Percentiles rank a stretch among this genome's conserved stretches.
phyloP scores from a whole-genome alignment of 805 yeast genomes.

The Candida ponderosae region DNA sequence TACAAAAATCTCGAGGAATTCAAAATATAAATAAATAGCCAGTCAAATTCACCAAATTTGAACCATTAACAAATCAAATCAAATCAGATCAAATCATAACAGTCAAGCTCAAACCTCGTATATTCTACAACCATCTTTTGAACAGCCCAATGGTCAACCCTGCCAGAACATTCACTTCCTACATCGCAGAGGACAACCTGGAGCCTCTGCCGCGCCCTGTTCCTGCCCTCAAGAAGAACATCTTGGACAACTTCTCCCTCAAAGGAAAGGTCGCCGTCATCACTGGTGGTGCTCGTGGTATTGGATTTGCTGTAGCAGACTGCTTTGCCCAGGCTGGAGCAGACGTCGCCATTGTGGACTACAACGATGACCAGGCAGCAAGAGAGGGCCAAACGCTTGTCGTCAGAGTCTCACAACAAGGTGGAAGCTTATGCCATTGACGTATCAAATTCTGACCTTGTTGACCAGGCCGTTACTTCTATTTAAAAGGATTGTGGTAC shows the following conservation, averaged over 20 bases:
- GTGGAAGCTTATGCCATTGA: constrained; percentile 42
- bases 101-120: no score
- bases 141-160: no score
- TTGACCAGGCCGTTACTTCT: constrained; percentile 18
- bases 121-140: no score
- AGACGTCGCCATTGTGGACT: constrained; percentile 46
- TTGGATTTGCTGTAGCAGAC: constrained; percentile 75
- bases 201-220: constrained; percentile 41
- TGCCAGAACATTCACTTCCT: constrained; percentile 3
- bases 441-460: constrained; percentile 18
- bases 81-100: no score
- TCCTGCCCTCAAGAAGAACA: constrained; percentile 44
- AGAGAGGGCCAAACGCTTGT: constrained; percentile 48
- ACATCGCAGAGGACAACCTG: constrained; percentile 16
- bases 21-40: no score
- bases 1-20: no score
- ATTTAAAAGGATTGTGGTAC: constrained; percentile 61
- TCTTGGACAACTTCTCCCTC: constrained; percentile 65
- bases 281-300: constrained; percentile 83
- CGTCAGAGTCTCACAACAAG: constrained; percentile 51
- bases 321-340: constrained; percentile 88
- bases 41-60: no score
- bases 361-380: constrained; percentile 31
- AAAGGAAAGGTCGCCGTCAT: constrained; percentile 79
- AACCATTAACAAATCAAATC: no score